phyloP scores from a whole-genome alignment of 2,329 filamentous ascomycete species.

The Colletotrichum theobromicola region DNA sequence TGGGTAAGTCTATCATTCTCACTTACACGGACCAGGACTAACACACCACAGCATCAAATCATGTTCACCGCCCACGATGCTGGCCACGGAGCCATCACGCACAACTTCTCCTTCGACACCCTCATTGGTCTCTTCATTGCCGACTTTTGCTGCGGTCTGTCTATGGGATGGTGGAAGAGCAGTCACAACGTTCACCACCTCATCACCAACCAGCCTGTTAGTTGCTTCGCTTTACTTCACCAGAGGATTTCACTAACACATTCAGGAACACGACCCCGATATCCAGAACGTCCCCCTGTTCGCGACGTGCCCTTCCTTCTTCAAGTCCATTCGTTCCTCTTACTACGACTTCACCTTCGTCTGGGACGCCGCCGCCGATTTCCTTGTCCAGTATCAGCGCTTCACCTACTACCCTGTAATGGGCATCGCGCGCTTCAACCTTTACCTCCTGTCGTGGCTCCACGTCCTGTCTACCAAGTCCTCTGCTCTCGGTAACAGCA shows the following conservation, averaged over 20 bases:
- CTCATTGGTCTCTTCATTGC: constrained; percentile 67
- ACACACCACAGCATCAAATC: constrained; percentile 60
- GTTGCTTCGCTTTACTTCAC: not conserved
- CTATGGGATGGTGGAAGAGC: constrained; percentile 73
- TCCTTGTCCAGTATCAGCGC: constrained; percentile 65
- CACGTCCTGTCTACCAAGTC: constrained; percentile 64
- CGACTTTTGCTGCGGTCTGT: constrained; percentile 69
- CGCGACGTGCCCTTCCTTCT: constrained; percentile 69
- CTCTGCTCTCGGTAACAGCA: constrained; percentile 57
- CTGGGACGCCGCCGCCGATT: constrained; percentile 65
- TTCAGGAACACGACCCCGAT: constrained; percentile 60
- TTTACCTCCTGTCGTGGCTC: constrained; percentile 71
- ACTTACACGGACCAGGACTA: constrained; percentile 20
- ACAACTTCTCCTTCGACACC: constrained; percentile 62
- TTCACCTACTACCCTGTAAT: constrained; percentile 75
- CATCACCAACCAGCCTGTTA: constrained; percentile 65
- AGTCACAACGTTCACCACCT: constrained; percentile 74
- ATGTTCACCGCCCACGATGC: constrained; percentile 73
- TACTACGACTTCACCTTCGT: constrained; percentile 71
- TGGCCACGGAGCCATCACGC: constrained; percentile 67
- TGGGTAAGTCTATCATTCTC: constrained; percentile 49
- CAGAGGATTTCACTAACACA: constrained; percentile 11
- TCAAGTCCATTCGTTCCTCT: constrained; percentile 65
- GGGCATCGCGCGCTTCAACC: constrained; percentile 73
- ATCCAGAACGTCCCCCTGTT: constrained; percentile 74